Evolutionary conservation across 495 filamentous ascomycete genomes (phyloP).

Genomic region (Aspergillus haitiensis): DNA sequence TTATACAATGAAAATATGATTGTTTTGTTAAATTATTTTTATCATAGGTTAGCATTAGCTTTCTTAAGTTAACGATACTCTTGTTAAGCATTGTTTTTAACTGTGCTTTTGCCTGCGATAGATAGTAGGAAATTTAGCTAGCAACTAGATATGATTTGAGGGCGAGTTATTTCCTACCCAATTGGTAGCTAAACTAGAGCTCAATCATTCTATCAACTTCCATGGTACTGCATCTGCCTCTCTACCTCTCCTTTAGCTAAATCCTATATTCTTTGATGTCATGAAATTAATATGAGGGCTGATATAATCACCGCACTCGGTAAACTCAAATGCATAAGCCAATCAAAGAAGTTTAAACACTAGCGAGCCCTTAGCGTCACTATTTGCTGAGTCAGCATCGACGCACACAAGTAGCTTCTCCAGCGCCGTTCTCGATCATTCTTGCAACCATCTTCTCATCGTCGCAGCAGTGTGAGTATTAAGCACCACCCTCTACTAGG

Average conservation of each 20-base stretch:
- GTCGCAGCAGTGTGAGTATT: constrained; percentile 53
- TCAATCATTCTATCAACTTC: background rate
- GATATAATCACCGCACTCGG: constrained; percentile 23
- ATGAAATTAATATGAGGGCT: constrained; percentile 2
- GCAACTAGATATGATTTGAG: too few species aligned
- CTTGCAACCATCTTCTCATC: constrained; percentile 55
- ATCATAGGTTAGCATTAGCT: background rate
- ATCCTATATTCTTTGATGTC: background rate
- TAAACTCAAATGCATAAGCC: constrained; percentile 22
- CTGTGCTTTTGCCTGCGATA: background rate
- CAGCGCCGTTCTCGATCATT: constrained; percentile 41
- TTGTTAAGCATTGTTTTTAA: too few species aligned
- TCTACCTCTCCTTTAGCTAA: background rate
- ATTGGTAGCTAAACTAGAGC: background rate
- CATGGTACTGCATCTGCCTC: background rate
- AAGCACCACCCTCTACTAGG: constrained; percentile 2
- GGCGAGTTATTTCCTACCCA: too few species aligned
- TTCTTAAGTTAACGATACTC: background rate
- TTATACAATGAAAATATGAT: constrained; percentile 5
- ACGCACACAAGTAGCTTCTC: constrained; percentile 48
- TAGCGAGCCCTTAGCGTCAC: constrained; percentile 44
- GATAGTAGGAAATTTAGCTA: background rate
- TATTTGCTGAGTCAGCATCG: constrained; percentile 46
- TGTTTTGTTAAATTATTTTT: too few species aligned
- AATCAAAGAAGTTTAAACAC: constrained; percentile 21